Conservation (phyloP, 371 early-diverging fungal genomes). For the Zancudomyces culisetae region DNA sequence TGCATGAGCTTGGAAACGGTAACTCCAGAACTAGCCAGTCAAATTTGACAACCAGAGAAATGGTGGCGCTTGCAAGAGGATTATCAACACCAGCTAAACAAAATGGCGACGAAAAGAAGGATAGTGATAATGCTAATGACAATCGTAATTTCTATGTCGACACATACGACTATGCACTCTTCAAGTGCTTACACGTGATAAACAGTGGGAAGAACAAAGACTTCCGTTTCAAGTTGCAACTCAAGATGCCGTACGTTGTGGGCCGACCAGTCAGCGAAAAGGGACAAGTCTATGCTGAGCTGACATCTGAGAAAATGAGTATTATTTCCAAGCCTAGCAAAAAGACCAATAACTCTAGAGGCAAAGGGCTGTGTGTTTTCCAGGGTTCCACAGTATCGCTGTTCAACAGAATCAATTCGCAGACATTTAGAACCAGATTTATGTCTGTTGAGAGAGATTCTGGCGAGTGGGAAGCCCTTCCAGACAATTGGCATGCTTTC, state of each 20-base stretch:
- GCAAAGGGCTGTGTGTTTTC: slow-evolving; percentile 48
- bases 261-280: neutral
- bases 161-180: slow-evolving; percentile 23
- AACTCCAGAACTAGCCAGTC: neutral
- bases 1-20: neutral
- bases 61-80: neutral
- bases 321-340: slow-evolving; percentile 76
- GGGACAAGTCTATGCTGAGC: slow-evolving; percentile 28
- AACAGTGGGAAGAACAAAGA: slow-evolving; percentile 55
- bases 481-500: slow-evolving; percentile 56
- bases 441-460: slow-evolving; percentile 36
- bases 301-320: slow-evolving; percentile 45
- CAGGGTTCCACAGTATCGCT: slow-evolving; percentile 45
- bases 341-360: slow-evolving; percentile 60
- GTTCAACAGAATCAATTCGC: slow-evolving; percentile 64
- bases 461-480: slow-evolving; percentile 43
- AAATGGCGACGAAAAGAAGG: neutral
- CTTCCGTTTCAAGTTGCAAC: slow-evolving; percentile 40
- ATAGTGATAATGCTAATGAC: neutral
- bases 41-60: no score
- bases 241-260: slow-evolving; percentile 10
- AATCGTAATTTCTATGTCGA: slow-evolving; percentile 7
- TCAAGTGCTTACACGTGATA: slow-evolving; percentile 47
- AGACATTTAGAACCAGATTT: slow-evolving; percentile 68
- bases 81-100: no score